These are phyloP conservation scores for Fusarium pseudonygamai DNA, from an alignment of 2,329 filamentous ascomycete species.

Conservation along the genomic window DNA sequence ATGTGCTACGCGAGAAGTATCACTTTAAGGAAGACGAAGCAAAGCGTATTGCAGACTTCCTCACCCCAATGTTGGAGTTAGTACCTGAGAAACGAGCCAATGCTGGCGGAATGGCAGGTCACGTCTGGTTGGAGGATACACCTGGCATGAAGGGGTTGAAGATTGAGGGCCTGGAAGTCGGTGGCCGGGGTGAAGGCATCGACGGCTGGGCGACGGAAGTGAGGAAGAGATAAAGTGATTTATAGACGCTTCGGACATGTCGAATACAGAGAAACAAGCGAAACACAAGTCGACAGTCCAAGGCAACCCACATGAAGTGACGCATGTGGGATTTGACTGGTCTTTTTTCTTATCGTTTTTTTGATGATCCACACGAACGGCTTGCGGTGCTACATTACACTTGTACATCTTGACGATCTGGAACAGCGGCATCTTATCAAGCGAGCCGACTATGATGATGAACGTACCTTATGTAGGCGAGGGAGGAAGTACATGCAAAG, in stretches of 20 bases:
- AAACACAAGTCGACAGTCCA: slow-evolving; percentile 27
- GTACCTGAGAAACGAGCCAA: slow-evolving; percentile 90
- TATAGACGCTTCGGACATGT: slow-evolving; percentile 30
- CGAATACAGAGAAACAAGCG: slow-evolving; percentile 37
- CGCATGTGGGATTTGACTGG: slow-evolving; percentile 10
- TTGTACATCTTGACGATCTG: slow-evolving; percentile 14
- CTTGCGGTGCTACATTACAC: slow-evolving; percentile 13
- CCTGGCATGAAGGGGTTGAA: slow-evolving; percentile 86
- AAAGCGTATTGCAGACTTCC: slow-evolving; percentile 80
- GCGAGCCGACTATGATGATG: slow-evolving; percentile 10
- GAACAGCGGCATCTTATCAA: slow-evolving; percentile 21
- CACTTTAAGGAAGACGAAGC: slow-evolving; percentile 88
- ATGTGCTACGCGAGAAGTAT: slow-evolving; percentile 95
- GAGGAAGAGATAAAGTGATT: slow-evolving; percentile 73
- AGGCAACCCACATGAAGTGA: slow-evolving; percentile 13
- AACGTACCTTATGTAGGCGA: neutral
- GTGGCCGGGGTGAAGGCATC: slow-evolving; percentile 88
- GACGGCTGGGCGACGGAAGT: slow-evolving; percentile 93
- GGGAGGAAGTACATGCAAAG: neutral
- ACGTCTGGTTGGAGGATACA: slow-evolving; percentile 83
- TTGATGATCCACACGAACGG: slow-evolving; percentile 10
- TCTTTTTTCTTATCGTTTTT: slow-evolving; percentile 21
- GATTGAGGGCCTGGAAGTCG: slow-evolving; percentile 78
- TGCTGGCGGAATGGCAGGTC: slow-evolving; percentile 92
- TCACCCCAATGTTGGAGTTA: slow-evolving; percentile 91